A percentile compares a stretch with the other conserved stretches of the same genome.
phyloP scores from a whole-genome alignment of 225 moss, liverwort and hornwort genomes.

The Straminergon stramineum region DNA sequence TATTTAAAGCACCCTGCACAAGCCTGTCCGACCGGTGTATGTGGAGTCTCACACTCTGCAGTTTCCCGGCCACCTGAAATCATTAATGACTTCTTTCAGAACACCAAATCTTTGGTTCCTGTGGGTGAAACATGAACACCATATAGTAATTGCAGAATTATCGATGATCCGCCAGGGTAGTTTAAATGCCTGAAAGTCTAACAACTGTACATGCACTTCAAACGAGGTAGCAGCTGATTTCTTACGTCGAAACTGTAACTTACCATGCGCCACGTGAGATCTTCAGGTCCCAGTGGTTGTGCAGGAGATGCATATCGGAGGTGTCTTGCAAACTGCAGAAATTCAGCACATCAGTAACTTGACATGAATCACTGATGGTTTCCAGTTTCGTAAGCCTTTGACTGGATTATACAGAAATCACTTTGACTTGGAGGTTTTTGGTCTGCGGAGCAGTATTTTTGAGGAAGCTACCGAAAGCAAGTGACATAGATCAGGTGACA shows the following conservation, averaged over 20 bases:
- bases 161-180: neutral
- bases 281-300: conserved; percentile 32
- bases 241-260: neutral
- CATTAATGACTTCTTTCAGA: neutral
- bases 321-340: conserved; percentile 23
- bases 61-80: conserved; percentile 35
- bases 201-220: too few species aligned
- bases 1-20: conserved; percentile 2
- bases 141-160: neutral
- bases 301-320: conserved; percentile 27
- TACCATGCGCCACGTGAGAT: conserved; percentile 39
- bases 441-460: neutral
- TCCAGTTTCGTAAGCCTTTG: too few species aligned
- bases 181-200: neutral
- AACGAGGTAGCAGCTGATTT: neutral
- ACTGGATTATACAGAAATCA: neutral
- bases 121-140: neutral
- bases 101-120: too few species aligned
- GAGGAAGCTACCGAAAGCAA: neutral
- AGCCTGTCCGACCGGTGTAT: conserved; percentile 10
- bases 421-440: neutral
- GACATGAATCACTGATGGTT: neutral
- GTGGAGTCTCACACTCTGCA: conserved; percentile 18
- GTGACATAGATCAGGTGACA: neutral
- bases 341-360: neutral